Evolutionary conservation across 2,329 filamentous ascomycete genomes (phyloP), one percentile per base, ranked within the genome.

Genomic region (Biscogniauxia mediterranea): DNA sequence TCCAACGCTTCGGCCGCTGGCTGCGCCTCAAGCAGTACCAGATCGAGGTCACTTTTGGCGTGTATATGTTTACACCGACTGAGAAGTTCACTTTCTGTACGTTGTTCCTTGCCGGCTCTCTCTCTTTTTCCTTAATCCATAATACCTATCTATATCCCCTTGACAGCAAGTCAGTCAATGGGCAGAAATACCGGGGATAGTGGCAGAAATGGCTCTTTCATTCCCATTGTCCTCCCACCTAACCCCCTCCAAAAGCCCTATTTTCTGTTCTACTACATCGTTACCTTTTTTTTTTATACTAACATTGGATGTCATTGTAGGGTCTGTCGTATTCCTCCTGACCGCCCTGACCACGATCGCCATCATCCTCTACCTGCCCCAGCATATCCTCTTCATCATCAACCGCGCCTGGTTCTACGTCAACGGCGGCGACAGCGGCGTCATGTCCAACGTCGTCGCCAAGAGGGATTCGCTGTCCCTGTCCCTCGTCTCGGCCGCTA

Each of bases 1-100:
- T 83, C 69, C 78, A 81, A 66, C 75, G 78, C 53, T 83, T 96
- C 70, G 85, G 91, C 67, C 88, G 89, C 76, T 97, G 93, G 92
- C 83, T 98, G 68, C 89, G 93, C 78, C 86, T 93, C 77, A 99
- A 99, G 84, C 89, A 93, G 76, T 97, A 98, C 82, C 95, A 98
- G 82, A 93, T 98, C 75, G 95, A 99, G 80, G 94, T 98, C 76
- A 97, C 94, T 13, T 95, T 96, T 78, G 90, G 91, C 63, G 85
- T 98, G 25, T 98, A 99, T 83, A 98, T 99, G 91, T 89, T 97
- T 70, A 97, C 93, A 46, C 90, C 93, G 1, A 93, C 90, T 57
- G 95, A 99, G 82, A 97, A 97, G 77, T 94, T 97, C 78, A 89
- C 97, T 71, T 96, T 98, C 79, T 98, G 95, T 98, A 85, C 61